phyloP scores from a whole-genome alignment of 1,284 basidiomycete genomes.

The Cerioporus squamosus region DNA sequence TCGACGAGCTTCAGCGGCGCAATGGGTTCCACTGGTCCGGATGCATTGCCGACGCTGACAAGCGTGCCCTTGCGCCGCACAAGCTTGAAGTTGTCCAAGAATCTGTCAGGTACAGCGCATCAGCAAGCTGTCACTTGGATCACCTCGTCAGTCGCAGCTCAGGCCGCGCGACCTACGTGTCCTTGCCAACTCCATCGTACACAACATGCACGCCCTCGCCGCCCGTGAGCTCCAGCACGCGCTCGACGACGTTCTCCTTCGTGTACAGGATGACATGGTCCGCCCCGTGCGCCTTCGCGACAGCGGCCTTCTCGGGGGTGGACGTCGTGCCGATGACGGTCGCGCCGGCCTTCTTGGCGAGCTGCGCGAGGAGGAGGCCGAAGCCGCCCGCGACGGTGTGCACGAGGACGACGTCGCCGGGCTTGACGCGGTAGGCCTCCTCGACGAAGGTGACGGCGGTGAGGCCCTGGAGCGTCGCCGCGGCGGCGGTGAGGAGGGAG shows the following conservation, averaged over 20 bases:
- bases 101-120: conserved; percentile 47
- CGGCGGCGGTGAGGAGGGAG: conserved; percentile 69
- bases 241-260: conserved; percentile 68
- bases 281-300: conserved; percentile 85
- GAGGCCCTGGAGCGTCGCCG: conserved; percentile 75
- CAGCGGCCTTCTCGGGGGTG: conserved; percentile 79
- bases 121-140: too few relatives aligned
- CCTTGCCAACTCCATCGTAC: conserved; percentile 94
- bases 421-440: conserved; percentile 85
- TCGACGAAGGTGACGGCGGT: conserved; percentile 83
- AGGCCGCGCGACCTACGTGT: conserved; percentile 61
- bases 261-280: conserved; percentile 88
- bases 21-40: conserved; percentile 79
- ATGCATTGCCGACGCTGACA: conserved; percentile 92
- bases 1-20: conserved; percentile 73
- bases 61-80: conserved; percentile 83
- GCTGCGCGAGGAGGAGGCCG: conserved; percentile 64
- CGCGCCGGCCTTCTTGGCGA: conserved; percentile 76
- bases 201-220: conserved; percentile 87
- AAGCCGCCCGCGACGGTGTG: conserved; percentile 90
- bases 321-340: conserved; percentile 96
- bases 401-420: conserved; percentile 75
- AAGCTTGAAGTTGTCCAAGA: conserved; percentile 83
- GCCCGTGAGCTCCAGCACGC: conserved; percentile 80
- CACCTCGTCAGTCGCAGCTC: too few relatives aligned